Percentiles rank a stretch among this genome's conserved stretches.
Conservation (phyloP, 306 rosid genomes). For the Corylus americana region DNA sequence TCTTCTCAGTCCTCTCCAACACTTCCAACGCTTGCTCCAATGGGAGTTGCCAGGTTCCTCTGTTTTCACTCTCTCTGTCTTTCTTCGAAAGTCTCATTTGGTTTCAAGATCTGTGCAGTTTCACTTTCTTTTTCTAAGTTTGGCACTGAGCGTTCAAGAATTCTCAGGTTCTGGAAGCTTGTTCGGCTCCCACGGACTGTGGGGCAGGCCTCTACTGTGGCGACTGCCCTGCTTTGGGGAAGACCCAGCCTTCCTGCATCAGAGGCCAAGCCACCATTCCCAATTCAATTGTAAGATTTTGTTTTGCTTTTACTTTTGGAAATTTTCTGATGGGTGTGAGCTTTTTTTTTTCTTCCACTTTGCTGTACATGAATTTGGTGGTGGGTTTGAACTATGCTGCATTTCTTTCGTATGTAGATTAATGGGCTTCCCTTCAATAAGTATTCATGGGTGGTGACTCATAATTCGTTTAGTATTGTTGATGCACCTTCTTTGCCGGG, state of each 20-base stretch:
- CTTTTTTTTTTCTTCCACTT: not conserved
- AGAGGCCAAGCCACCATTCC: conserved; percentile 73
- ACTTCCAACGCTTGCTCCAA: conserved; percentile 59
- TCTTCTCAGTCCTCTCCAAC: conserved; percentile 39
- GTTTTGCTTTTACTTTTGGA: not conserved
- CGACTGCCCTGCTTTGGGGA: conserved; percentile 77
- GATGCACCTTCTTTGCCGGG: conserved; percentile 75
- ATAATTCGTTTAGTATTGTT: conserved; percentile 87
- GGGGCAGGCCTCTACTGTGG: conserved; percentile 82
- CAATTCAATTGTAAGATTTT: conserved; percentile 60
- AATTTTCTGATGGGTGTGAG: not conserved
- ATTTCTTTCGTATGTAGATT: conserved; percentile 45
- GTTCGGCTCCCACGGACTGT: conserved; percentile 69
- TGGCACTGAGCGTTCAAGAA: conserved; percentile 20
- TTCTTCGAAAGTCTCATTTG: not conserved
- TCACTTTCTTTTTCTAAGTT: conserved; percentile 10
- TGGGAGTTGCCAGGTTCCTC: conserved; percentile 80
- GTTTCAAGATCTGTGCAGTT: conserved; percentile 32
- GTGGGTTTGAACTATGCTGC: not conserved
- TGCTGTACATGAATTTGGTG: not conserved
- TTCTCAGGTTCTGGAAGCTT: conserved; percentile 75
- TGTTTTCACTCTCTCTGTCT: not conserved
- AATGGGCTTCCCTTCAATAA: conserved; percentile 83
- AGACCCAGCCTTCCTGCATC: conserved; percentile 63
- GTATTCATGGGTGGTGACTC: conserved; percentile 91